phyloP scores from a whole-genome alignment of 495 filamentous ascomycete species.

The Bryoglossum gracile region DNA sequence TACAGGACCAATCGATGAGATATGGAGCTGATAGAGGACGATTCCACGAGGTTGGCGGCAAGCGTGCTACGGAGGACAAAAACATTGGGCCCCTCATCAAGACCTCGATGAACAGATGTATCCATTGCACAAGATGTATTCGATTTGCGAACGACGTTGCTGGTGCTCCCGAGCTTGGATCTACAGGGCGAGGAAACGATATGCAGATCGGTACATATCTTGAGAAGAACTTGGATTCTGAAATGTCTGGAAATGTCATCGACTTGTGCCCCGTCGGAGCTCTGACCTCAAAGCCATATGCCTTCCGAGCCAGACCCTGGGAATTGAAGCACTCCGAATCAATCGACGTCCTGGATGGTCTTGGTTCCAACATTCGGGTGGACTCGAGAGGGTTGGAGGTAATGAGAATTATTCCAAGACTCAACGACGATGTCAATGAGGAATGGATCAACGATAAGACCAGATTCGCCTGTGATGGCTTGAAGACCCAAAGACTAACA shows the following conservation, averaged over 20 bases:
- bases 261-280: constrained; percentile 97
- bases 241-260: constrained; percentile 95
- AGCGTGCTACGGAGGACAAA: constrained; percentile 97
- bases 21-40: constrained; percentile 94
- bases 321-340: constrained; percentile 91
- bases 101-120: constrained; percentile 99
- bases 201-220: constrained; percentile 98
- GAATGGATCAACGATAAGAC: constrained; percentile 99
- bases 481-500: constrained; percentile 89
- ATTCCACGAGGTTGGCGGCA: constrained; percentile 91
- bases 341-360: constrained; percentile 83
- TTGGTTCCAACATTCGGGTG: constrained; percentile 90
- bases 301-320: constrained; percentile 95
- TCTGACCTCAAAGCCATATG: constrained; percentile 92
- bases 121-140: constrained; percentile 96
- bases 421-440: constrained; percentile 97
- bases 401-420: constrained; percentile 83
- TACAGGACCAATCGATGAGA: constrained; percentile 98
- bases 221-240: constrained; percentile 82
- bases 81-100: constrained; percentile 98
- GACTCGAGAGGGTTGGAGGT: constrained; percentile 93
- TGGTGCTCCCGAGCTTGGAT: constrained; percentile 90
- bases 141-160: constrained; percentile 97
- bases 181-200: constrained; percentile 89
- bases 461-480: constrained; percentile 92